phyloP scores from a whole-genome alignment of 2,329 filamentous ascomycete species.

The Penicillium sp. region DNA sequence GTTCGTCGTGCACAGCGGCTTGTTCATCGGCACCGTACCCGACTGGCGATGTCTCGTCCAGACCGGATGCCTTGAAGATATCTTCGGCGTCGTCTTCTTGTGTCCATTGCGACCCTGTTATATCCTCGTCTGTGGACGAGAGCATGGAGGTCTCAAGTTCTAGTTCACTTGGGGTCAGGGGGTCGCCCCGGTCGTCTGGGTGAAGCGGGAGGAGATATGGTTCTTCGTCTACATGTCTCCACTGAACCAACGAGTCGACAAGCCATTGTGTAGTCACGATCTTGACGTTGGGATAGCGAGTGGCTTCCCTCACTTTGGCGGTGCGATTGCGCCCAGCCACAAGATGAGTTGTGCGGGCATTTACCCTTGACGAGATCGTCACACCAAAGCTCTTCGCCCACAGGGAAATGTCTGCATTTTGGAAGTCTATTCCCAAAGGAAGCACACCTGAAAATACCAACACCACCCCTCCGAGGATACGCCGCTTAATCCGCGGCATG shows the following conservation, averaged over 20 bases:
- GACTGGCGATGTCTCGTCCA: constrained; percentile 43
- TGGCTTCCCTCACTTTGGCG: constrained; percentile 81
- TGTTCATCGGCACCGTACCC: constrained; percentile 57
- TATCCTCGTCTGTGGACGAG: constrained; percentile 39
- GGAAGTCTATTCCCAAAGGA: constrained; percentile 68
- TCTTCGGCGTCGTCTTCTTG: constrained; percentile 41
- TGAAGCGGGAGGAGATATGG: constrained; percentile 72
- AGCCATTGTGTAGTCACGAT: constrained; percentile 92
- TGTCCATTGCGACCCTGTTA: constrained; percentile 41
- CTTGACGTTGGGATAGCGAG: constrained; percentile 68
- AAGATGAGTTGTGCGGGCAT: constrained; percentile 43
- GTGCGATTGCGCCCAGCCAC: constrained; percentile 60
- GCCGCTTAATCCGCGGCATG: constrained; percentile 71
- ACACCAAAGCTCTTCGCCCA: constrained; percentile 85
- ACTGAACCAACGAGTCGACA: constrained; percentile 70
- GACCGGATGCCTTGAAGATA: constrained; percentile 44
- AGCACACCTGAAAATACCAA: constrained; percentile 88
- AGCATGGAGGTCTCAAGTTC: constrained; percentile 41
- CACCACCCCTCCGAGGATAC: constrained; percentile 63
- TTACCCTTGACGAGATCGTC: constrained; percentile 40
- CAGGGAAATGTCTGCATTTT: constrained; percentile 73
- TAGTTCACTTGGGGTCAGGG: constrained; percentile 33
- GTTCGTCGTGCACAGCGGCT: constrained; percentile 59
- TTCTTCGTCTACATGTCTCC: constrained; percentile 68
- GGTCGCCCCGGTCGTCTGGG: constrained; percentile 52